These are phyloP conservation scores for Beauveria asiatica DNA, from an alignment of 2,329 filamentous ascomycete species.

Conservation along the genomic window DNA sequence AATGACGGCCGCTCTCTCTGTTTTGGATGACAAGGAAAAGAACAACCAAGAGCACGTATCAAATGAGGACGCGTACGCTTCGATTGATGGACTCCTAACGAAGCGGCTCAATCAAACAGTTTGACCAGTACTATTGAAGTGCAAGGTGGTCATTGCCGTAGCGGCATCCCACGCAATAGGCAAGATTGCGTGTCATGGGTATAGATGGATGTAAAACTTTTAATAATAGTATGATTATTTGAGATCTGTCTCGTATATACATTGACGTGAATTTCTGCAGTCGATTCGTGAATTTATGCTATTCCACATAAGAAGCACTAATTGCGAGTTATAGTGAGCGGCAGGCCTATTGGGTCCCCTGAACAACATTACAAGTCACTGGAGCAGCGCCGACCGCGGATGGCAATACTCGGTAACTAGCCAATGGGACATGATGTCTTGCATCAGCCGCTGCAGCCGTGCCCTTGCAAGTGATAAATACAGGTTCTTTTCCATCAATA, in stretches of 20 bases:
- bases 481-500: too few relatives aligned
- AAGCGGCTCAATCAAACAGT: neutral
- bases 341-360: neutral
- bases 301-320: neutral
- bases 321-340: neutral
- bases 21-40: neutral
- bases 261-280: too few relatives aligned
- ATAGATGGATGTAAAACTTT: neutral
- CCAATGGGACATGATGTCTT: neutral
- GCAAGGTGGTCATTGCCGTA: neutral
- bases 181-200: neutral
- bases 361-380: neutral
- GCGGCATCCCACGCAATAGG: neutral
- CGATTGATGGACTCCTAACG: neutral
- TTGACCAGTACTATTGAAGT: neutral
- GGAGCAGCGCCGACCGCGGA: neutral
- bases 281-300: too few relatives aligned
- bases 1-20: conserved; percentile 1
- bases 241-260: too few relatives aligned
- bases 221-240: neutral
- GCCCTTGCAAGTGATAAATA: too few relatives aligned
- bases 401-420: neutral
- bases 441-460: neutral
- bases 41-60: neutral
- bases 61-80: neutral